phyloP scores from a whole-genome alignment of 805 yeast genomes.

The Candida chilensis region DNA sequence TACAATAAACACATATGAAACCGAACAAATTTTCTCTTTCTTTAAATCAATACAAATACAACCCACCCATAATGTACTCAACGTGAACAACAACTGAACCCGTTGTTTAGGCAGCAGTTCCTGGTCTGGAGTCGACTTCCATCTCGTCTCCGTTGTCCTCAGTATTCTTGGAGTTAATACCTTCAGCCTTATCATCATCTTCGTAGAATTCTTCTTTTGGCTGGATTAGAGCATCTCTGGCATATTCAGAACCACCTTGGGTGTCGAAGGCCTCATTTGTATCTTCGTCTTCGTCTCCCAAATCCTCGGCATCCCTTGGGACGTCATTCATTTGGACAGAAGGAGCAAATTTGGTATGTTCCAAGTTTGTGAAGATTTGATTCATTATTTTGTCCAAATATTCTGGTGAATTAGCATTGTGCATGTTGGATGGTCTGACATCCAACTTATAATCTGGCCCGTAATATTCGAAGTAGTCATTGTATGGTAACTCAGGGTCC shows the following conservation, averaged over 20 bases:
- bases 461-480: conserved; percentile 93
- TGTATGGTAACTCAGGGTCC: conserved; percentile 79
- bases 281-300: conserved; percentile 85
- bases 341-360: conserved; percentile 93
- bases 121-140: background rate
- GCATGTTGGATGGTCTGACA: conserved; percentile 94
- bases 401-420: conserved; percentile 90
- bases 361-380: conserved; percentile 69
- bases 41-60: no score
- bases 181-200: conserved; percentile 40
- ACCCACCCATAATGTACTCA: no score
- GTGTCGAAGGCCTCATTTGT: conserved; percentile 72
- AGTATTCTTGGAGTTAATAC: conserved; percentile 4
- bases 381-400: conserved; percentile 78
- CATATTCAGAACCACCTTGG: conserved; percentile 83
- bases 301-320: conserved; percentile 82
- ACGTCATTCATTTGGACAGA: conserved; percentile 88
- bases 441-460: conserved; percentile 96
- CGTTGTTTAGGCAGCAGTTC: no score
- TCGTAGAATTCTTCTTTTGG: conserved; percentile 76
- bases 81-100: no score
- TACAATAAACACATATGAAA: no score
- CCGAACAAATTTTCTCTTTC: no score
- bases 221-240: conserved; percentile 66
- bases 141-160: background rate